These are phyloP conservation scores for Fagopyrum esculentum DNA, from an alignment of 148 eudicot genomes.

Conservation along the genomic window DNA sequence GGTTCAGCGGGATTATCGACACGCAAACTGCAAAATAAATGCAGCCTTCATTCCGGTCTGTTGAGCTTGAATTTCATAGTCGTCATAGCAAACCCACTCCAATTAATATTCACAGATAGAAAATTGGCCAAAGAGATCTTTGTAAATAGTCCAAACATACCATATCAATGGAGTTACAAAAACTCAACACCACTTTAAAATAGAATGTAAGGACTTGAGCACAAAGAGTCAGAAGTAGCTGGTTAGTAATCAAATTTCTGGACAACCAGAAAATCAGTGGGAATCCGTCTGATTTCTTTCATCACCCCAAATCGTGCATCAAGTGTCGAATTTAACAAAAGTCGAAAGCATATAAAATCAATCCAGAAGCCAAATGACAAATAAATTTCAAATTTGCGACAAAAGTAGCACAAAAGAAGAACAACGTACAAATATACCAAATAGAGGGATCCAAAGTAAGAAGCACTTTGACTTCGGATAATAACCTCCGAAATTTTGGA, in stretches of 20 bases:
- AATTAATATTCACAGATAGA: neutral
- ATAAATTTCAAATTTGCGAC: too few species aligned
- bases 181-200: neutral
- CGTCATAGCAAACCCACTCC: conserved; percentile 36
- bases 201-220: neutral
- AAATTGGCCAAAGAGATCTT: neutral
- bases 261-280: conserved; percentile 8
- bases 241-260: conserved; percentile 6
- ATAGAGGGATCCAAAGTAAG: conserved; percentile 15
- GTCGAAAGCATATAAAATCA: neutral
- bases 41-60: conserved; percentile 64
- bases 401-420: too few species aligned
- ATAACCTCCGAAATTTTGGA: conserved; percentile 11
- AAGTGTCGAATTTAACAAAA: neutral
- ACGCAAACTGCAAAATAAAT: conserved; percentile 29
- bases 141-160: neutral
- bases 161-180: neutral
- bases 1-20: conserved; percentile 53
- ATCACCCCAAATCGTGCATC: conserved; percentile 6
- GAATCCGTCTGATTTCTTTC: conserved; percentile 15
- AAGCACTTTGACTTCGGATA: conserved; percentile 3
- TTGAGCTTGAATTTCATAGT: conserved; percentile 71
- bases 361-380: too few species aligned
- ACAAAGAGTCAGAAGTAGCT: conserved; percentile 14
- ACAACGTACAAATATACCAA: neutral